Conservation (phyloP, 2,329 filamentous ascomycete genomes). For the Trichoderma citrinoviride region DNA sequence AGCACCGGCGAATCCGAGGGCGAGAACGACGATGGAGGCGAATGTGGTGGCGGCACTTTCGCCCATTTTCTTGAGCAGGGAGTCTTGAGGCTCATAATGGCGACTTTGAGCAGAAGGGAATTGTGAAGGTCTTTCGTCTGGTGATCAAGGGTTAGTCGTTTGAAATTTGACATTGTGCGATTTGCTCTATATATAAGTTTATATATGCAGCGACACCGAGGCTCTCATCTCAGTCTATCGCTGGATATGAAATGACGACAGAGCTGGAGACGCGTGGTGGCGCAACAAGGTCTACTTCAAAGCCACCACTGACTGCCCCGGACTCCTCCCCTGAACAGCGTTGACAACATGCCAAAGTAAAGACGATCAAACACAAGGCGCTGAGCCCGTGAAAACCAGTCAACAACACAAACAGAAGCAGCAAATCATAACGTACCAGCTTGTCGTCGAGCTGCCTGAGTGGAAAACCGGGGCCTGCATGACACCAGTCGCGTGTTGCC, state of each 20-base stretch:
- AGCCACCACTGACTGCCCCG: neutral
- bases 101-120: neutral
- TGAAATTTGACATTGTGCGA: neutral
- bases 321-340: neutral
- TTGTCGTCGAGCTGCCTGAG: conserved; percentile 28
- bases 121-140: neutral
- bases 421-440: conserved; percentile 33
- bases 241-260: no score
- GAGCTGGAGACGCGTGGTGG: neutral
- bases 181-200: neutral
- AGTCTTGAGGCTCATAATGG: conserved; percentile 27
- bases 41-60: conserved; percentile 74
- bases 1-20: conserved; percentile 60
- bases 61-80: conserved; percentile 59
- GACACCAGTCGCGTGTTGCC: conserved; percentile 1
- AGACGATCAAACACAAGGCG: neutral
- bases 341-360: neutral
- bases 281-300: neutral
- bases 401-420: neutral
- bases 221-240: no score
- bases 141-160: neutral
- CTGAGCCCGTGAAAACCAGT: neutral
- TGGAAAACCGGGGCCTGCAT: conserved; percentile 32
- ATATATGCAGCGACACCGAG: neutral
- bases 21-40: conserved; percentile 70